phyloP scores from a whole-genome alignment of 495 filamentous ascomycete species.

The Mytilinidion resinicola region DNA sequence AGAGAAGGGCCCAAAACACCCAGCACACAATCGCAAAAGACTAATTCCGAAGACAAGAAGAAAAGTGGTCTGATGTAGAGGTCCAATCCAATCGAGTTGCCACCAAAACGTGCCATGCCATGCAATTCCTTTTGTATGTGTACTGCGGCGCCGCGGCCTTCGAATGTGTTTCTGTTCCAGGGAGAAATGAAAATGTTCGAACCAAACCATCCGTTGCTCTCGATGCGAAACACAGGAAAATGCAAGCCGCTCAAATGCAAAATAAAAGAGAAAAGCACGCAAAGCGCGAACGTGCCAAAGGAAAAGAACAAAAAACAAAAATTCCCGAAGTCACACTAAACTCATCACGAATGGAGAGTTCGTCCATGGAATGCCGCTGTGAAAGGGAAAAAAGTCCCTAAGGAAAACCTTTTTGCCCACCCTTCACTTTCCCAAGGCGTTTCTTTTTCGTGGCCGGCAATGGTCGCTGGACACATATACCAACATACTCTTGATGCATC shows the following conservation, averaged over 20 bases:
- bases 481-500: constrained; percentile 9
- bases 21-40: too few relatives aligned
- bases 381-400: constrained; percentile 12
- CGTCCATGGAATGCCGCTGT: constrained; percentile 16
- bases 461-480: constrained; percentile 1
- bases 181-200: too few relatives aligned
- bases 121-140: too few relatives aligned
- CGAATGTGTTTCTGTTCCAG: too few relatives aligned
- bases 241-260: constrained; percentile 1
- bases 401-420: constrained; percentile 13
- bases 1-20: too few relatives aligned
- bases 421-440: constrained; percentile 7
- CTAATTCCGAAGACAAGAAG: too few relatives aligned
- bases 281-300: neutral
- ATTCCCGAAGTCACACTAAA: constrained; percentile 7
- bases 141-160: too few relatives aligned
- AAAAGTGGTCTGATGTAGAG: too few relatives aligned
- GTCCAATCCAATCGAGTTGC: too few relatives aligned
- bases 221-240: too few relatives aligned
- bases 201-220: too few relatives aligned
- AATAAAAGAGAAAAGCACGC: constrained; percentile 22
- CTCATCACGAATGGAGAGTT: neutral
- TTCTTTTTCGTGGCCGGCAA: constrained; percentile 7
- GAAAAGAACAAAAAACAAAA: constrained; percentile 22
- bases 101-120: too few relatives aligned